Evolutionary conservation across 2,329 filamentous ascomycete species (phyloP).

Genomic region (Dactylella cylindrospora): DNA sequence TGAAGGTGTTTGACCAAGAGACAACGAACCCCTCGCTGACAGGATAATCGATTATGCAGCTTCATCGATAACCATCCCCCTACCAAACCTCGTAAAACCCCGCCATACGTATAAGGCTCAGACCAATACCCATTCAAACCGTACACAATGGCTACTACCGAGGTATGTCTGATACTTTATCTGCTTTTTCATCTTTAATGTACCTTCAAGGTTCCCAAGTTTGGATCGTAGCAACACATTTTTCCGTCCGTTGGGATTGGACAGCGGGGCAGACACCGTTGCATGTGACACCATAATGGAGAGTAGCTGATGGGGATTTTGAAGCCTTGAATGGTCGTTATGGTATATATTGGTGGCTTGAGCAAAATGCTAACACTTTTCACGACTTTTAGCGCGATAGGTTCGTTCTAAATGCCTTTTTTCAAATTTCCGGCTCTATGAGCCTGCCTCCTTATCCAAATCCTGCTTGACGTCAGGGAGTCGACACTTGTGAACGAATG

Average conservation of each 20-base stretch:
- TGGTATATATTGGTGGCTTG: constrained; percentile 1
- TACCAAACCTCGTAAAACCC: constrained; percentile 16
- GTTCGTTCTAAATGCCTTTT: constrained; percentile 56
- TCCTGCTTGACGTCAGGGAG: no score
- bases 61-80: constrained; percentile 35
- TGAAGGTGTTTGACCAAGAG: constrained; percentile 35
- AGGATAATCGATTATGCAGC: constrained; percentile 43
- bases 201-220: no score
- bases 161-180: constrained; percentile 33
- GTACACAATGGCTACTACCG: constrained; percentile 37
- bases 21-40: constrained; percentile 44
- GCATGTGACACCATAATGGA: constrained; percentile 38
- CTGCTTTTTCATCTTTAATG: no score
- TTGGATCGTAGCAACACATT: no score
- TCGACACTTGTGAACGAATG: constrained; percentile 18
- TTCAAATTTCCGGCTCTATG: constrained; percentile 32
- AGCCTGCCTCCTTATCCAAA: constrained; percentile 17
- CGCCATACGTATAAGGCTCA: constrained; percentile 4
- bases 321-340: background rate
- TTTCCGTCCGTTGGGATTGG: background rate
- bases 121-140: constrained; percentile 10
- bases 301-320: background rate
- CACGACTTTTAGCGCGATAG: constrained; percentile 64
- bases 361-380: constrained; percentile 52
- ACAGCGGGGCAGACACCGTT: constrained; percentile 34